Evolutionary conservation across 2,329 filamentous ascomycete species (phyloP), one percentile per base, ranked within the genome.

Genomic region (Aureobasidium uvarum): DNA sequence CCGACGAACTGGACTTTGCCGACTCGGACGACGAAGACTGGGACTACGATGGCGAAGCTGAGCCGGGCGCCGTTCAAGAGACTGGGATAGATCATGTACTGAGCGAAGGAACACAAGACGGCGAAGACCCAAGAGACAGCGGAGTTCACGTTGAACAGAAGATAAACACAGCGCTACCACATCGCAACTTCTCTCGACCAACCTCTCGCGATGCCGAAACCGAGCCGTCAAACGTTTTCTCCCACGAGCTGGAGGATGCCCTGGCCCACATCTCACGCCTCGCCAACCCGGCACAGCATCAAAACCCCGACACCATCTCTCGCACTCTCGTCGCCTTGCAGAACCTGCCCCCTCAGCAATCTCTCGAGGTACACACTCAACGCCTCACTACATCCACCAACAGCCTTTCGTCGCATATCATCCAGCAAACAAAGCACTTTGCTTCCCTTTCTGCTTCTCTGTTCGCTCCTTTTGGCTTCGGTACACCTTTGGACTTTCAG

Each of bases 1-100:
- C 91, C 1, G 91, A 94, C 76, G 91, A 95, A 76, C 80, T 95
- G 55, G 91, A 89, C 1, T 89, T 90, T 72, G 87, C 88, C 4
- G 86, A 85, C 50, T 86, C 86, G 18, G 69, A 70, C n/a, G 67
- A 68, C 7, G 69, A 69, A 4, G 67, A 67, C 14, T 69, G 73
- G 48, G 60, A 63, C 25, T 41, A 54, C n/a, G 46, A 54, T 31
- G 66, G 20, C n/a, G 59, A 66, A 11, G 62, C 45, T 16, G 66
- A 64, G 38, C 25, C 58, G 5, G 56, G 25, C 5, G 2, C 38
- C 11, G 16, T 20, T 10, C 45, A 39, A 43, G 31, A 36, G 11
- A 14, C 38, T 36, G 60, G 38, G 16, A 60, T 18, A 23, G 56
- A 50, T 6, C 25, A 50, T 31, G 74, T 66, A 13, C 56, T 71